Base-by-base conservation (phyloP, 2,329 filamentous ascomycete genomes). In the Hypoxylon sp. region DNA sequence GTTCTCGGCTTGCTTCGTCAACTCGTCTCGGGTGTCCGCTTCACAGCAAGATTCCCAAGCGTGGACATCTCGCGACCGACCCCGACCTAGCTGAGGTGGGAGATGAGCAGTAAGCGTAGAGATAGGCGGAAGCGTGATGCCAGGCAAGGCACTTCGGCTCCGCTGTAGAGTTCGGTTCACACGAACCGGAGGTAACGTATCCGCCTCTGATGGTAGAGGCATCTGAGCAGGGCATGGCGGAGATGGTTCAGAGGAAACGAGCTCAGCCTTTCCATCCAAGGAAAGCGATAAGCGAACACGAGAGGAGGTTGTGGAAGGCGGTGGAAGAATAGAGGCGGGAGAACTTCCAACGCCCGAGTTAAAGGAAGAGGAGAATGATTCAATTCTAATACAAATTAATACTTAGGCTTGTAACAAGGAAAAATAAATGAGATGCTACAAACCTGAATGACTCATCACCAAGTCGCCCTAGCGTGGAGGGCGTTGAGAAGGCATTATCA, bases 21-120 rank as follows among this genome's bases (percentile, higher is more conserved):
- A 75, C 60, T 91, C 89, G 64, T 91, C 90, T 31, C 88, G 86
- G 41, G 82, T 75, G 60, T 94, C 89, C 5, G 87, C 86, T 67
- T 96, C 90, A 64, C 90, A 93, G 74, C 89, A 92, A 49, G 91
- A 91, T 66, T 96, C 90, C 93, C 93, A 97, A 5, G 88, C 89
- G 40, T 91, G 86, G 12, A 91, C 90, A 69, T 97, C 90, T 45
- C 90, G 86, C 49, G 92, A 96, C 48, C 93, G 83, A 45, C 90
- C 90, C 47, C 86, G 84, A 23, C 75, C 74, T 12, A 87, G 74
- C 25, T 77, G 76, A 13, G 80, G 82, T 17, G 81, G 78, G 9
- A 83, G 71, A n/a, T 60, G 74, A 70, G 63, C 71, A 7, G 80
- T 81, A 29, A 83, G 67, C 11, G 75, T 71, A 3, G 79, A 79